A percentile compares a stretch with the other conserved stretches of the same genome.
Evolutionary conservation across 805 yeast species (phyloP).

Genomic region (Candida chauliodis): DNA sequence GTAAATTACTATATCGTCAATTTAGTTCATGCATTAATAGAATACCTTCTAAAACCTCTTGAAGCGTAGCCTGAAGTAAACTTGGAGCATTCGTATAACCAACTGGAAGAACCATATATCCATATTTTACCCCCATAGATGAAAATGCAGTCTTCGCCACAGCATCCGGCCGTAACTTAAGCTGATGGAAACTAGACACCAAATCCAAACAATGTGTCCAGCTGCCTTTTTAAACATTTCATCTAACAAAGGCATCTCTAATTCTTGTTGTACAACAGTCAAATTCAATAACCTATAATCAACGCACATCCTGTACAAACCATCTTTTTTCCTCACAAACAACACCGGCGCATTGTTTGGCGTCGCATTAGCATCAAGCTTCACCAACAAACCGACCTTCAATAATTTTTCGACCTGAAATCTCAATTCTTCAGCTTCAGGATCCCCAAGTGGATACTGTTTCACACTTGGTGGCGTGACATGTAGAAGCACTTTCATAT

Average conservation of each 20-base stretch:
- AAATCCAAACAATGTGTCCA: not conserved
- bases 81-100: too few relatives aligned
- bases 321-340: conserved; percentile 5
- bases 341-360: conserved; percentile 3
- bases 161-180: too few relatives aligned
- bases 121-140: not conserved
- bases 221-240: not conserved
- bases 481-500: not conserved
- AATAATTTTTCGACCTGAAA: not conserved
- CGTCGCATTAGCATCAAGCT: not conserved
- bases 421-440: conserved; percentile 2
- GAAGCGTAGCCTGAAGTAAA: too few relatives aligned
- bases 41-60: too few relatives aligned
- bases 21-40: too few relatives aligned
- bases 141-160: not conserved
- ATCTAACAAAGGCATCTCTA: not conserved
- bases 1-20: too few relatives aligned
- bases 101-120: not conserved
- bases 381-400: not conserved
- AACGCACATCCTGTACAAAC: conserved; percentile 2
- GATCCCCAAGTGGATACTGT: conserved; percentile 4
- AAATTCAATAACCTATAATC: not conserved
- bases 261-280: not conserved
- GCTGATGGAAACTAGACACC: not conserved
- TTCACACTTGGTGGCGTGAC: not conserved